Percentiles rank a stretch among this genome's conserved stretches.
Evolutionary conservation across 2,329 filamentous ascomycete species (phyloP).

Genomic region (Fusarium devonianum): DNA sequence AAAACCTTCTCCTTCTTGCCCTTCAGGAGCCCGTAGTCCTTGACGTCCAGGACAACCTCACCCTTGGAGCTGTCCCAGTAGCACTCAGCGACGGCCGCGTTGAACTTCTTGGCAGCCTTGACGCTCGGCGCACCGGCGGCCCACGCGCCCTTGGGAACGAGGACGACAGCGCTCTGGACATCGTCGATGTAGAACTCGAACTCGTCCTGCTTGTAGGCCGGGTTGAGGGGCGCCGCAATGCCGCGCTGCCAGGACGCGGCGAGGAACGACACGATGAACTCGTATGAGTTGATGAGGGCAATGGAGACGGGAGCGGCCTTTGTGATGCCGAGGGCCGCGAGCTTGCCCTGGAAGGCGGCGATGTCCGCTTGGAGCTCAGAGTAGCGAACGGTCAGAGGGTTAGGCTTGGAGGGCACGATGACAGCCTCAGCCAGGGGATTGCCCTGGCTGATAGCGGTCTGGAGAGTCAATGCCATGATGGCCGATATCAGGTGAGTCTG

Average conservation of each 20-base stretch:
- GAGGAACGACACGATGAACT: conserved; percentile 87
- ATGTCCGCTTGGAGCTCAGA: conserved; percentile 71
- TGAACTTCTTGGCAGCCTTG: conserved; percentile 78
- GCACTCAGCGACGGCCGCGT: conserved; percentile 85
- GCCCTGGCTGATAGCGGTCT: conserved; percentile 57
- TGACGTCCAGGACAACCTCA: conserved; percentile 79
- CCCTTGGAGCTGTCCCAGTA: conserved; percentile 73
- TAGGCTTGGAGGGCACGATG: conserved; percentile 73
- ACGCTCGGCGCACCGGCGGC: conserved; percentile 73
- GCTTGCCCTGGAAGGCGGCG: conserved; percentile 75
- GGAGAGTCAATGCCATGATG: conserved; percentile 55
- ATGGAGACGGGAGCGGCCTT: conserved; percentile 79
- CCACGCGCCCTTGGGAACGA: conserved; percentile 77
- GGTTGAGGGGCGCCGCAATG: conserved; percentile 86
- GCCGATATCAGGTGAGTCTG: conserved; percentile 2
- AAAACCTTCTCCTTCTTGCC: conserved; percentile 52
- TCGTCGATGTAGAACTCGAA: conserved; percentile 94
- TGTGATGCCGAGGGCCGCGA: conserved; percentile 76
- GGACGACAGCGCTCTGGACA: conserved; percentile 77
- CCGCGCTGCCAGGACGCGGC: conserved; percentile 85
- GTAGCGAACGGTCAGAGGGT: conserved; percentile 73
- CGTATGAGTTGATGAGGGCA: conserved; percentile 82
- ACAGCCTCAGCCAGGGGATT: conserved; percentile 62
- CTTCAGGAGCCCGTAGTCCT: conserved; percentile 73
- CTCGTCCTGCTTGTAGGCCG: conserved; percentile 87